phyloP scores from a whole-genome alignment of 2,329 filamentous ascomycete species.

The Fusarium lateritium region DNA sequence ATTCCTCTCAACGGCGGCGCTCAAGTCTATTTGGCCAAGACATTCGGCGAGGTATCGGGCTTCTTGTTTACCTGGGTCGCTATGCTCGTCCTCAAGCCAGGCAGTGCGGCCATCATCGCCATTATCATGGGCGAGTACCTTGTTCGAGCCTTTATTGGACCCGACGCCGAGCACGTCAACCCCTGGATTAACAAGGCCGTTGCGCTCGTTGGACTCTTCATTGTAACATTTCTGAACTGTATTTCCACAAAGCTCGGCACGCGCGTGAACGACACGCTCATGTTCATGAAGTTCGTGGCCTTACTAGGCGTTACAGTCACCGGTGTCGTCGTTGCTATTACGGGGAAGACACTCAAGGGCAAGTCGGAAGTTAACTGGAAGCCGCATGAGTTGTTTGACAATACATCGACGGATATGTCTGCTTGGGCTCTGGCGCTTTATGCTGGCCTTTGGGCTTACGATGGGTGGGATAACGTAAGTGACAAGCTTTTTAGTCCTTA shows the following conservation, averaged over 20 bases:
- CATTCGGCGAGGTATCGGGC: conserved; percentile 92
- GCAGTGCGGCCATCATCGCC: conserved; percentile 91
- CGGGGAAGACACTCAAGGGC: conserved; percentile 84
- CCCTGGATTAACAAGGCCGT: conserved; percentile 93
- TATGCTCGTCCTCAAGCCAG: conserved; percentile 93
- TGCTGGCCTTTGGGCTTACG: conserved; percentile 96
- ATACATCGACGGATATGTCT: conserved; percentile 83
- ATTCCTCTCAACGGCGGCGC: conserved; percentile 96
- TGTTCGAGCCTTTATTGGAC: conserved; percentile 87
- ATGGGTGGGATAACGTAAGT: conserved; percentile 97
- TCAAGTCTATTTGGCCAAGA: conserved; percentile 95
- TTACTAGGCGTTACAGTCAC: conserved; percentile 88
- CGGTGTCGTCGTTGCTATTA: conserved; percentile 90
- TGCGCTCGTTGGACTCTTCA: conserved; percentile 80
- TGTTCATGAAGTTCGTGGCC: conserved; percentile 97
- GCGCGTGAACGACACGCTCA: conserved; percentile 89
- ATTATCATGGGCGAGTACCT: conserved; percentile 99
- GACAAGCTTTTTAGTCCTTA: not conserved
- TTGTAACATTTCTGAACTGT: conserved; percentile 90
- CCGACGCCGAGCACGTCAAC: conserved; percentile 85
- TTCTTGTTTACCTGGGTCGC: conserved; percentile 98
- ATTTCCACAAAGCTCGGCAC: conserved; percentile 91
- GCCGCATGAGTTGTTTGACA: conserved; percentile 87
- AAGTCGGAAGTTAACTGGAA: conserved; percentile 89
- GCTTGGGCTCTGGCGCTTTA: conserved; percentile 96